A percentile compares a stretch with the other conserved stretches of the same genome.
Conservation (phyloP, 257 asterid genomes). For the Penstemon eatonii region DNA sequence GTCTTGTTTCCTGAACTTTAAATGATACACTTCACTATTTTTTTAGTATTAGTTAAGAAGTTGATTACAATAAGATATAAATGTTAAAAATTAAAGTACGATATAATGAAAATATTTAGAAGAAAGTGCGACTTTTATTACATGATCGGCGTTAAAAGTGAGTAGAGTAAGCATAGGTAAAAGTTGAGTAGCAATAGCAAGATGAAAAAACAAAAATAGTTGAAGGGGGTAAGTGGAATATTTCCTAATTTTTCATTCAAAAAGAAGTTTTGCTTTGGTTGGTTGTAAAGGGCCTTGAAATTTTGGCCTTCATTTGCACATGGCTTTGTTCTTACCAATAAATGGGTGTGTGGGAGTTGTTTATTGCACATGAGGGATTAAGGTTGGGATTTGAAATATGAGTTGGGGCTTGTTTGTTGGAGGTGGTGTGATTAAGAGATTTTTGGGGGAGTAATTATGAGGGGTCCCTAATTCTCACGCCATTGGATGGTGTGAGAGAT, state of each 20-base stretch:
- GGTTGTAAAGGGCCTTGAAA: slow-evolving; percentile 40
- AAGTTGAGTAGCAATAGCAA: neutral
- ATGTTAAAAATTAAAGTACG: too few relatives aligned
- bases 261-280: slow-evolving; percentile 25
- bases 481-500: slow-evolving; percentile 32
- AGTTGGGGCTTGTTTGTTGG: slow-evolving; percentile 35
- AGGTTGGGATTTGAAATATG: slow-evolving; percentile 22
- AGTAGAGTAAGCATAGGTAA: too few relatives aligned
- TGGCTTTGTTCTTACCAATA: slow-evolving; percentile 14
- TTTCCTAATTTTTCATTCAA: too few relatives aligned
- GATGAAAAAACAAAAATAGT: too few relatives aligned
- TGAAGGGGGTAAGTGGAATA: neutral
- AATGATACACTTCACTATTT: too few relatives aligned
- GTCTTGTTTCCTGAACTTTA: too few relatives aligned
- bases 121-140: too few relatives aligned
- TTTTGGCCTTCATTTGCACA: slow-evolving; percentile 29
- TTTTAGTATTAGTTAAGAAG: too few relatives aligned
- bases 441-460: slow-evolving; percentile 29
- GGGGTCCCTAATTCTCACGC: slow-evolving; percentile 27
- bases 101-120: too few relatives aligned
- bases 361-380: neutral
- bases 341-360: neutral
- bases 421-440: slow-evolving; percentile 33
- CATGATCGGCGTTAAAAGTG: too few relatives aligned
- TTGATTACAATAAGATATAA: too few relatives aligned